phyloP scores from a whole-genome alignment of 345 rosid genomes.

The Noccaea caerulescens region DNA sequence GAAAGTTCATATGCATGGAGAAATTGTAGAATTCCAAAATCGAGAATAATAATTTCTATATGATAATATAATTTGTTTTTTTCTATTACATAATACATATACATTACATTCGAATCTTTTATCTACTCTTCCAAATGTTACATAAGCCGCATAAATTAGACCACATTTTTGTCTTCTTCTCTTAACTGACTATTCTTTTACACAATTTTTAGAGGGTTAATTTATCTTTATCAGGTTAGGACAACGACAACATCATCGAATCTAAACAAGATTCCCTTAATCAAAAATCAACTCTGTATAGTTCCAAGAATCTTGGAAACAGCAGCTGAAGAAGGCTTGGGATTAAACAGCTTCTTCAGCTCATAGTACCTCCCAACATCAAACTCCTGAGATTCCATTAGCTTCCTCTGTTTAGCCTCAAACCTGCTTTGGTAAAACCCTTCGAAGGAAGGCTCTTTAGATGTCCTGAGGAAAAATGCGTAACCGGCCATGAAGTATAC shows the following conservation, averaged over 20 bases:
- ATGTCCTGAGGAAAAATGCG: slow-evolving; percentile 79
- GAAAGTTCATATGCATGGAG: not conserved
- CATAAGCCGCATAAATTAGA: slow-evolving; percentile 36
- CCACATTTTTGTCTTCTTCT: not conserved
- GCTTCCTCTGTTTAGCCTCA: slow-evolving; percentile 60
- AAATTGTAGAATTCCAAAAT: not conserved
- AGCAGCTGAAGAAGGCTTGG: slow-evolving; percentile 36
- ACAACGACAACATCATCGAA: slow-evolving; percentile 3
- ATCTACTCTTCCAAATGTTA: slow-evolving; percentile 28
- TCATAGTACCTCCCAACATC: slow-evolving; percentile 62
- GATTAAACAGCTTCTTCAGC: slow-evolving; percentile 52
- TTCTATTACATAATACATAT: not conserved
- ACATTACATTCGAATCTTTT: not conserved
- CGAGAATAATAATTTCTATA: not conserved
- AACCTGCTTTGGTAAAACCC: slow-evolving; percentile 84
- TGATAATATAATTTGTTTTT: not conserved
- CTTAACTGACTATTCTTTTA: slow-evolving; percentile 4
- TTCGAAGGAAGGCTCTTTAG: slow-evolving; percentile 86
- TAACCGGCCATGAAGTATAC: slow-evolving; percentile 75
- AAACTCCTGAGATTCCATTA: slow-evolving; percentile 56
- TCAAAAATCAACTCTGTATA: slow-evolving; percentile 14
- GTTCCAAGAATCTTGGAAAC: slow-evolving; percentile 41
- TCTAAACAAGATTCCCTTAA: not conserved
- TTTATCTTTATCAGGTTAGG: slow-evolving; percentile 33
- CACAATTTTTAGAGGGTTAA: slow-evolving; percentile 7